A percentile compares a stretch with the other conserved stretches of the same genome.
phyloP scores from a whole-genome alignment of 257 asterid species.

The Przewalskia tangutica region DNA sequence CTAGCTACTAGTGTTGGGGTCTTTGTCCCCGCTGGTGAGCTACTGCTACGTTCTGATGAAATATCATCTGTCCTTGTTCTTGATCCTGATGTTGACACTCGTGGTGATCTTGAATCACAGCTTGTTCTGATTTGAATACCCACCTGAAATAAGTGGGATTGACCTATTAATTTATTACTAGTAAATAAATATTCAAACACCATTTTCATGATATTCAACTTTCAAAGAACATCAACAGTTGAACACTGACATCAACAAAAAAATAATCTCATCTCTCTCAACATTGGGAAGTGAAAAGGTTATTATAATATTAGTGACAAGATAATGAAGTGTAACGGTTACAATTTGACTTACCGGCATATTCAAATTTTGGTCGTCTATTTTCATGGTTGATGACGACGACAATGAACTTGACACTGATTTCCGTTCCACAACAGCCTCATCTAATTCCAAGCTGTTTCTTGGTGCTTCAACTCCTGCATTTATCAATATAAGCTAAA shows the following conservation, averaged over 20 bases:
- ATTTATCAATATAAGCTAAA: neutral
- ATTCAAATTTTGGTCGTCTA: slow-evolving; percentile 15
- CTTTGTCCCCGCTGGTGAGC: slow-evolving; percentile 50
- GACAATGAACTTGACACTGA: slow-evolving; percentile 13
- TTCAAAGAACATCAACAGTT: neutral
- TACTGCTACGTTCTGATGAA: slow-evolving; percentile 31
- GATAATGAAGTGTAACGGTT: slow-evolving; percentile 3
- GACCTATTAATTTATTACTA: no score
- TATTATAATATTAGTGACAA: neutral
- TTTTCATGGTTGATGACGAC: slow-evolving; percentile 20
- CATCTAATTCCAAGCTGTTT: slow-evolving; percentile 69
- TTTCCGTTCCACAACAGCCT: slow-evolving; percentile 12
- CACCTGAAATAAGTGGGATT: slow-evolving; percentile 22
- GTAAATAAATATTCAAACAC: neutral
- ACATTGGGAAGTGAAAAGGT: slow-evolving; percentile 26
- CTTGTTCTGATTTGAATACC: slow-evolving; percentile 60
- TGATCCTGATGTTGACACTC: slow-evolving; percentile 24
- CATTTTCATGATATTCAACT: slow-evolving; percentile 9
- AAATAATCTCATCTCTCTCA: neutral
- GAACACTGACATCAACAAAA: neutral
- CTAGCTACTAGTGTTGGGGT: slow-evolving; percentile 90
- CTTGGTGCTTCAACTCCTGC: slow-evolving; percentile 86
- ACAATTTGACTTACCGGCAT: slow-evolving; percentile 49
- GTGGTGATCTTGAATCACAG: slow-evolving; percentile 26
- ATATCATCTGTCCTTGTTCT: slow-evolving; percentile 30